These are phyloP conservation scores for Salix purpurea DNA, from an alignment of 345 rosid genomes.

Conservation along the genomic window DNA sequence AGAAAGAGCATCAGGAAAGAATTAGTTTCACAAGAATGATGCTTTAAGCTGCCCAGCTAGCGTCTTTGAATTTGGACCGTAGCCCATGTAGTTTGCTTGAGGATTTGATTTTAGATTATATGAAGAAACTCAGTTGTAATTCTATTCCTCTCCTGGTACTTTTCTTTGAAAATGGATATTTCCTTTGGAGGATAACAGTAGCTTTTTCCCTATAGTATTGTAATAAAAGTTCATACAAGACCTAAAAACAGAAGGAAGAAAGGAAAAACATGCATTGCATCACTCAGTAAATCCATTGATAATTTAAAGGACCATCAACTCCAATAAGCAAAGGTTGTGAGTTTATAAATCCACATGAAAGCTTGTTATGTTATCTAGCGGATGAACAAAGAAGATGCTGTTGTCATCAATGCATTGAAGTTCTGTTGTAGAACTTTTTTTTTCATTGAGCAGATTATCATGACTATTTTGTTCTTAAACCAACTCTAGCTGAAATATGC, in stretches of 20 bases:
- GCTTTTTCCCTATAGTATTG: not conserved
- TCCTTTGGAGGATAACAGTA: not conserved
- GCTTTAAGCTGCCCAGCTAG: not conserved
- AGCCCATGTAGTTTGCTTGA: not conserved
- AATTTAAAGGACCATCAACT: not conserved
- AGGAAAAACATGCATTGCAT: not conserved
- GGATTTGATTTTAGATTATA: not conserved
- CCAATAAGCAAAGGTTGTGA: not conserved
- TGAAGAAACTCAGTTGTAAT: not conserved
- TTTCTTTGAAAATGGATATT: not conserved
- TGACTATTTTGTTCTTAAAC: not conserved
- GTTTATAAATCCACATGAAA: not conserved
- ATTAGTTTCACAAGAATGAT: not conserved
- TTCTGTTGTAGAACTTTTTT: not conserved
- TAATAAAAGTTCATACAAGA: not conserved
- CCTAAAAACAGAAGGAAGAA: not conserved
- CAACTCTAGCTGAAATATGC: not conserved
- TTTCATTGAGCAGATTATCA: not conserved
- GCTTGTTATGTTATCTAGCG: not conserved
- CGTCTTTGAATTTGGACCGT: not conserved
- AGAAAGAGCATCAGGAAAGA: not conserved
- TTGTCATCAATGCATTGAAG: not conserved
- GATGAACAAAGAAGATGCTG: not conserved
- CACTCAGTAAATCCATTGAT: not conserved
- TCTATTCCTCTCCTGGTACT: not conserved